Evolutionary conservation across 2,329 filamentous ascomycete genomes (phyloP).

Genomic region (Cercospora berteroae): DNA sequence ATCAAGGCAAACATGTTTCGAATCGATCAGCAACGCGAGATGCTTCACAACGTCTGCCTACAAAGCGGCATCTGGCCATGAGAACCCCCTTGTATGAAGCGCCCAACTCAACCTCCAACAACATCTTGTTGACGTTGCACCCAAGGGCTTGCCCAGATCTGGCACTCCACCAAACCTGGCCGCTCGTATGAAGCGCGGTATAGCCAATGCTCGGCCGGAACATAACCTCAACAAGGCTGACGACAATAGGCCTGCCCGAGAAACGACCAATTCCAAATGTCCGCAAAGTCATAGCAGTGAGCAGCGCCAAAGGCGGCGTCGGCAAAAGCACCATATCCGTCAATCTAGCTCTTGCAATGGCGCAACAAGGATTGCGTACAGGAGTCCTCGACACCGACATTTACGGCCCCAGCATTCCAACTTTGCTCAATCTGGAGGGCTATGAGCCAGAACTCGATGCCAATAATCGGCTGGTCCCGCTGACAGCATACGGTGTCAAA

Average conservation of each 20-base stretch:
- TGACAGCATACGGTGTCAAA: constrained; percentile 93
- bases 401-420: constrained; percentile 93
- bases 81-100: constrained; percentile 74
- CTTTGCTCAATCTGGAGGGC: constrained; percentile 64
- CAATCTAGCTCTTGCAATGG: constrained; percentile 88
- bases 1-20: constrained; percentile 10
- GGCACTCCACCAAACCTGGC: constrained; percentile 65
- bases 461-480: constrained; percentile 74
- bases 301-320: constrained; percentile 95
- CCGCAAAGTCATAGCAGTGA: constrained; percentile 90
- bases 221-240: not conserved
- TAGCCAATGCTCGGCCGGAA: not conserved
- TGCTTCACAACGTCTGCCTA: constrained; percentile 55
- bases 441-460: constrained; percentile 35
- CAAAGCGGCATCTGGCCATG: constrained; percentile 59
- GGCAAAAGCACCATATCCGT: constrained; percentile 93
- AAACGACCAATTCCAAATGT: constrained; percentile 80
- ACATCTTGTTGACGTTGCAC: not conserved
- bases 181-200: constrained; percentile 66
- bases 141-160: constrained; percentile 77
- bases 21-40: constrained; percentile 11
- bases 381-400: constrained; percentile 96
- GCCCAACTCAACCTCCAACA: not conserved
- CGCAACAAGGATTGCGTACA: constrained; percentile 73
- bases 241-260: constrained; percentile 63